Base-by-base conservation (phyloP, 2,329 filamentous ascomycete species). In the Elsinoe necatrix region DNA sequence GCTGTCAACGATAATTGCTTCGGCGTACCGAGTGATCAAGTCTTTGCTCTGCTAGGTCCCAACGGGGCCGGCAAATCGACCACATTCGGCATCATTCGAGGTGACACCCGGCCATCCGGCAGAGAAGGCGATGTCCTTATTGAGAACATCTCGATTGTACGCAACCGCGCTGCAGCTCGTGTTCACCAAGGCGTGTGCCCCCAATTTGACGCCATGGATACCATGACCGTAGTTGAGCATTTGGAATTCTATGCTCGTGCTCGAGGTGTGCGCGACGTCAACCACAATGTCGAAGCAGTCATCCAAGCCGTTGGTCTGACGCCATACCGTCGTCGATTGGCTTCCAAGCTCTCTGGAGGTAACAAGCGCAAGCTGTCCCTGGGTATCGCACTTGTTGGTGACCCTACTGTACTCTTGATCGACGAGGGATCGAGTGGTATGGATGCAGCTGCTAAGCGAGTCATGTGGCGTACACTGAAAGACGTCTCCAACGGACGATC, bases 41-140 rank as follows among this genome's bases (percentile, higher is more conserved):
- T 95, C 0, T 95, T 95, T 71, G 90, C 90, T 0, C 78, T 96
- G 0, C 79, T 97, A 0, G 91, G 91, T 0, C 90, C 91, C 14
- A 95, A 95, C 66, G 90, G 91, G 21, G 92, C 91, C 1, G 91
- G 91, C 57, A 96, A 96, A 65, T 89, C 85, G 0, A 95, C 90
- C 0, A 95, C 87, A 0, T 95, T 96, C 63, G 89, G 85, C 1
- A 76, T 95, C 42, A 89, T 97, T 62, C 82, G 91, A 60, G 92
- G 92, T n/a, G 91, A 96, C 65, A 79, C 92, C 25, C 82, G 83
- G 54, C 89, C 90, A 0, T 83, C 80, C 16, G 75, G 73, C 50
- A 80, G 82, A 55, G 80, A 81, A n/a, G 88, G 89, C 29, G 87
- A 95, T 57, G 82, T 96, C 3, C 79, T 89, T 41, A 86, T 96